Evolutionary conservation across 2,329 filamentous ascomycete genomes (phyloP).

Genomic region (Aspergillus alliaceus): DNA sequence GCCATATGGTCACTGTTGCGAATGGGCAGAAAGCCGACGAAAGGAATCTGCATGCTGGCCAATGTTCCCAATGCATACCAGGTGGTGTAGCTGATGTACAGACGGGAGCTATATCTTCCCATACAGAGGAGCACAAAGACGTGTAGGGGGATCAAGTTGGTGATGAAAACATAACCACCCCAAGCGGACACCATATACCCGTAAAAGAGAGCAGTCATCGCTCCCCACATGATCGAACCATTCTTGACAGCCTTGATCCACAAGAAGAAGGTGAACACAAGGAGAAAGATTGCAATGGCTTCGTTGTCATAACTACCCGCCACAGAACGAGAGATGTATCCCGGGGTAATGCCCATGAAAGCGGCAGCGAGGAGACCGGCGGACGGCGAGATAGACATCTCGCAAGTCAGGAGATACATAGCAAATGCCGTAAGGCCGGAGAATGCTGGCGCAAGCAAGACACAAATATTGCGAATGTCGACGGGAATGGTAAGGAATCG

Average conservation of each 20-base stretch:
- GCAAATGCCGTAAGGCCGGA: slow-evolving; percentile 92
- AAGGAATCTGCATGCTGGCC: slow-evolving; percentile 98
- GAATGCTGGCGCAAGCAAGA: slow-evolving; percentile 90
- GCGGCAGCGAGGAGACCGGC: slow-evolving; percentile 89
- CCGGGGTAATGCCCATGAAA: slow-evolving; percentile 97
- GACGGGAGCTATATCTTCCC: slow-evolving; percentile 89
- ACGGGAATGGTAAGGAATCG: slow-evolving; percentile 86
- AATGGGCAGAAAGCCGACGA: slow-evolving; percentile 95
- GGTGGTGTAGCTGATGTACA: slow-evolving; percentile 96
- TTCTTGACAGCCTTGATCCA: slow-evolving; percentile 99
- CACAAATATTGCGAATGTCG: slow-evolving; percentile 98
- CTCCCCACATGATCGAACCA: slow-evolving; percentile 95
- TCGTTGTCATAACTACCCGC: slow-evolving; percentile 99
- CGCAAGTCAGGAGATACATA: slow-evolving; percentile 90
- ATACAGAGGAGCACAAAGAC: slow-evolving; percentile 92
- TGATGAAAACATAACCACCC: slow-evolving; percentile 99
- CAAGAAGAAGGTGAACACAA: slow-evolving; percentile 97
- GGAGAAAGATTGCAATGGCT: slow-evolving; percentile 96
- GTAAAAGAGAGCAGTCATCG: slow-evolving; percentile 91
- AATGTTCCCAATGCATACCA: slow-evolving; percentile 97
- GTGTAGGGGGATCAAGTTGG: slow-evolving; percentile 91
- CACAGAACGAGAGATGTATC: slow-evolving; percentile 96
- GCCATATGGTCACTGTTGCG: slow-evolving; percentile 99
- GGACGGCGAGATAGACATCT: slow-evolving; percentile 94
- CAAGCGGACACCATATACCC: slow-evolving; percentile 99